phyloP scores from a whole-genome alignment of 352 stramenopile genomes.

The Phytophthora podocarpi region DNA sequence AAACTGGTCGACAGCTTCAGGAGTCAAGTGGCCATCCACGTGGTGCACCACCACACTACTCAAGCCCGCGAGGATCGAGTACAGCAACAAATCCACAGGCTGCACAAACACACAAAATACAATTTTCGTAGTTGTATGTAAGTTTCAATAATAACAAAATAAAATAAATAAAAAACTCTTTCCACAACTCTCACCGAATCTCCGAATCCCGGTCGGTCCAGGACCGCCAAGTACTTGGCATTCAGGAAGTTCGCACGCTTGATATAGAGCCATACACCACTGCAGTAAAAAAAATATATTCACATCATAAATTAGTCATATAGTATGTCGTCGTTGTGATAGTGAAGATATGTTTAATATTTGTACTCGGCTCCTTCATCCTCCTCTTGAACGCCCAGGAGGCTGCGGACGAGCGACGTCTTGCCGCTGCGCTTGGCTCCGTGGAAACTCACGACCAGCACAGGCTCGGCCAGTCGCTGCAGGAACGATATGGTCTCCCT shows the following conservation, averaged over 20 bases:
- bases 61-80: slow-evolving; percentile 65
- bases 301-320: not conserved
- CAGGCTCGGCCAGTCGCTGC: slow-evolving; percentile 64
- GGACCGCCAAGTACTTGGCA: slow-evolving; percentile 74
- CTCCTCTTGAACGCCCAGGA: slow-evolving; percentile 33
- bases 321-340: no score
- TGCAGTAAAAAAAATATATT: slow-evolving; percentile 7
- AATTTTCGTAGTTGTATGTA: not conserved
- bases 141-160: not conserved
- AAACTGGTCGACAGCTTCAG: slow-evolving; percentile 61
- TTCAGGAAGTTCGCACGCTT: slow-evolving; percentile 63
- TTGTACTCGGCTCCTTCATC: slow-evolving; percentile 21
- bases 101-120: slow-evolving; percentile 23
- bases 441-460: slow-evolving; percentile 77
- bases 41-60: slow-evolving; percentile 82
- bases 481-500: slow-evolving; percentile 76
- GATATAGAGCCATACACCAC: slow-evolving; percentile 76
- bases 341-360: slow-evolving; percentile 4
- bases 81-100: slow-evolving; percentile 62
- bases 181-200: slow-evolving; percentile 28
- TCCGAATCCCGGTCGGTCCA: slow-evolving; percentile 63
- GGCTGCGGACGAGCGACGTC: slow-evolving; percentile 45
- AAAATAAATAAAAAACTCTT: not conserved
- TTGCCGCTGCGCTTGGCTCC: slow-evolving; percentile 65
- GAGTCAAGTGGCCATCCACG: slow-evolving; percentile 57